Evolutionary conservation across 2,329 filamentous ascomycete species (phyloP).

Genomic region (Fusarium cicatricum): DNA sequence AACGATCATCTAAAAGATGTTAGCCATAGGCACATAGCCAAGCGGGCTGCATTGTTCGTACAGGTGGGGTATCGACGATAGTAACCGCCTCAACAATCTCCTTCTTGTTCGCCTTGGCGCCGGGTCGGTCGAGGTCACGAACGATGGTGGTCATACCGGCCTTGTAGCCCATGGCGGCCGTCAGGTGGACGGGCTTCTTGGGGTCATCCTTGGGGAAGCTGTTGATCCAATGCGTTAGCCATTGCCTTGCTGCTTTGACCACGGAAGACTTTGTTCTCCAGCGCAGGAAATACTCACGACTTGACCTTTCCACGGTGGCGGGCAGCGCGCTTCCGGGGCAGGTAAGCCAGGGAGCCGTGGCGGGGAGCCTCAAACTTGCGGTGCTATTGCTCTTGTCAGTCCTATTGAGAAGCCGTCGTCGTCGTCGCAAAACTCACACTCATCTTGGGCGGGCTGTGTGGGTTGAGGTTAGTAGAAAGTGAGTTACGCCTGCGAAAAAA

Average conservation of each 20-base stretch:
- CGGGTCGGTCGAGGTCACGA: conserved; percentile 97
- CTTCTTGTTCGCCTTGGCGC: conserved; percentile 99
- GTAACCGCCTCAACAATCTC: conserved; percentile 90
- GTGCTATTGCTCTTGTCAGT: conserved; percentile 50
- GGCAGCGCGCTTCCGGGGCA: conserved; percentile 91
- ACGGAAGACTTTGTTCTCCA: conserved; percentile 4
- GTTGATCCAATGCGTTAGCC: conserved; percentile 45
- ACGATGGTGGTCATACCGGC: conserved; percentile 99
- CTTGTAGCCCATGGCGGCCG: conserved; percentile 99
- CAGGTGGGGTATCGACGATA: conserved; percentile 92
- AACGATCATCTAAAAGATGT: conserved; percentile 93
- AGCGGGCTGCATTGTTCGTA: conserved; percentile 88
- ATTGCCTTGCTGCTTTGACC: conserved; percentile 11
- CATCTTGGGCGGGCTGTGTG: conserved; percentile 51
- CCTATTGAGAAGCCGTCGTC: conserved; percentile 42
- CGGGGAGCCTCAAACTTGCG: conserved; percentile 83
- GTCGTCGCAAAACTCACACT: conserved; percentile 47
- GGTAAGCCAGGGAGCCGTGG: conserved; percentile 90
- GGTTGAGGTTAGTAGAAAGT: conserved; percentile 50
- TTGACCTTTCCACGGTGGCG: conserved; percentile 98
- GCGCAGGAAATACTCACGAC: conserved; percentile 71
- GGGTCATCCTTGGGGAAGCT: conserved; percentile 99
- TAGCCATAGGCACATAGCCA: conserved; percentile 77
- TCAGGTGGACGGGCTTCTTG: conserved; percentile 99
- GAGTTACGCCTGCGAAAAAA: conserved; percentile 45